A percentile compares a stretch with the other conserved stretches of the same genome.
phyloP scores from a whole-genome alignment of 2,329 filamentous ascomycete species.

The Fusarium sambucinum region DNA sequence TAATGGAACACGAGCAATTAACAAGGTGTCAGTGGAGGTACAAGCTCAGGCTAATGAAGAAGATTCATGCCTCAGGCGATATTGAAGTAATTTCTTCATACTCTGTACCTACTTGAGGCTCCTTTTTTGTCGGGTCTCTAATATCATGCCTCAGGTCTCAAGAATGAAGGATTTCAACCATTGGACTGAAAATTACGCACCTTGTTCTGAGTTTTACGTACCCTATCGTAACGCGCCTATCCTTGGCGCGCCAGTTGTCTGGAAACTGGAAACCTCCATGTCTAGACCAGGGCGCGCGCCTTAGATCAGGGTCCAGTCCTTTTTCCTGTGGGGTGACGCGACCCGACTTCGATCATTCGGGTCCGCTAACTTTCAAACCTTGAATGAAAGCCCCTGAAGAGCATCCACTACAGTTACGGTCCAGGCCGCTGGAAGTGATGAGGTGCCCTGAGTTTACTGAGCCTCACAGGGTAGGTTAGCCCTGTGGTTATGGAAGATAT shows the following conservation, averaged over 20 bases:
- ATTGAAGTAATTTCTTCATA: background rate
- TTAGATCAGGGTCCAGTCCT: constrained; percentile 37
- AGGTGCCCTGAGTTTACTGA: constrained; percentile 30
- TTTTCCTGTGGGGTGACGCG: constrained; percentile 37
- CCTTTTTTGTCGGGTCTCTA: constrained; percentile 14
- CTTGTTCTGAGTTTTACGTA: constrained; percentile 44
- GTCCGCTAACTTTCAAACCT: constrained; percentile 15
- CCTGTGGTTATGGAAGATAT: constrained; percentile 15
- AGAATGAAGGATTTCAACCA: background rate
- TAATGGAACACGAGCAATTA: constrained; percentile 21
- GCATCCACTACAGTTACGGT: constrained; percentile 29
- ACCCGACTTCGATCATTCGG: constrained; percentile 19
- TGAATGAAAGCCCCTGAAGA: constrained; percentile 36
- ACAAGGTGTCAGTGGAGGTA: constrained; percentile 33
- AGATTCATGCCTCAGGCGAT: constrained; percentile 51
- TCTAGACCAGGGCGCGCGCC: constrained; percentile 20
- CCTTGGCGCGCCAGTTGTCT: constrained; percentile 4
- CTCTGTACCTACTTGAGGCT: background rate
- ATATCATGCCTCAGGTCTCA: constrained; percentile 42
- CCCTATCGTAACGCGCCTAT: background rate
- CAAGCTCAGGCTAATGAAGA: constrained; percentile 39
- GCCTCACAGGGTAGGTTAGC: constrained; percentile 34
- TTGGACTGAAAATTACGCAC: constrained; percentile 39
- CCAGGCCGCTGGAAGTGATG: constrained; percentile 29
- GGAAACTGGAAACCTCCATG: constrained; percentile 1